Evolutionary conservation across 805 yeast genomes (phyloP).

Genomic region (Yamadazyma laniorum): DNA sequence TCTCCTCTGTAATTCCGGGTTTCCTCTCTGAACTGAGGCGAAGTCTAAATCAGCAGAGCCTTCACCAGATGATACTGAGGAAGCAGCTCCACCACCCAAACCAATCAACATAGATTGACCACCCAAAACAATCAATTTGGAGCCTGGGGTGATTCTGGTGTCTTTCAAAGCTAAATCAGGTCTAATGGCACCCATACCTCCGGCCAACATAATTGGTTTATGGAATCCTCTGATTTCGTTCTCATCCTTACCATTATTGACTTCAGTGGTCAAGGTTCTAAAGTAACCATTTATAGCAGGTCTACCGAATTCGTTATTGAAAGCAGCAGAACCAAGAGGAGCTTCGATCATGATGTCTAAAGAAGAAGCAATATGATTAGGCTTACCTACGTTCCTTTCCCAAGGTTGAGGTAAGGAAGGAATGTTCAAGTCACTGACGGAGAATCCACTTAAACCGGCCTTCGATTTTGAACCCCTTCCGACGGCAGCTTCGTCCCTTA

Average conservation of each 20-base stretch:
- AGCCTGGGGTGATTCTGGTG: conserved; percentile 85
- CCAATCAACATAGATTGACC: conserved; percentile 98
- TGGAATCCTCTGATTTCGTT: conserved; percentile 92
- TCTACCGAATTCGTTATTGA: conserved; percentile 97
- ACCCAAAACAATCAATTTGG: conserved; percentile 89
- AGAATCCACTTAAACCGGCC: conserved; percentile 92
- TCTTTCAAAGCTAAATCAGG: conserved; percentile 90
- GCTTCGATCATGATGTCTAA: conserved; percentile 96
- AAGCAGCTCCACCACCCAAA: conserved; percentile 99
- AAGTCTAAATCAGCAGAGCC: conserved; percentile 95
- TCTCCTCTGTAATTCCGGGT: conserved; percentile 98
- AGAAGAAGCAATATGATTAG: conserved; percentile 88
- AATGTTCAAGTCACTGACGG: conserved; percentile 85
- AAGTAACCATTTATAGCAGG: conserved; percentile 97
- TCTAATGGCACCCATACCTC: conserved; percentile 97
- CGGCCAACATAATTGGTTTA: conserved; percentile 99
- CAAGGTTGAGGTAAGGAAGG: conserved; percentile 90
- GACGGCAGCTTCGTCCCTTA: conserved; percentile 99
- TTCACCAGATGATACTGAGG: conserved; percentile 93
- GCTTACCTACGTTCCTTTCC: conserved; percentile 90
- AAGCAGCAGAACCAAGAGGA: conserved; percentile 96
- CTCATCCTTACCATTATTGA: conserved; percentile 58
- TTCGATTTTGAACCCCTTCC: conserved; percentile 98
- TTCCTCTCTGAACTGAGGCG: conserved; percentile 98
- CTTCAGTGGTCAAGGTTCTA: conserved; percentile 86